phyloP scores from a whole-genome alignment of 768 basidiomycete genomes.

The Mycena capillaripes region DNA sequence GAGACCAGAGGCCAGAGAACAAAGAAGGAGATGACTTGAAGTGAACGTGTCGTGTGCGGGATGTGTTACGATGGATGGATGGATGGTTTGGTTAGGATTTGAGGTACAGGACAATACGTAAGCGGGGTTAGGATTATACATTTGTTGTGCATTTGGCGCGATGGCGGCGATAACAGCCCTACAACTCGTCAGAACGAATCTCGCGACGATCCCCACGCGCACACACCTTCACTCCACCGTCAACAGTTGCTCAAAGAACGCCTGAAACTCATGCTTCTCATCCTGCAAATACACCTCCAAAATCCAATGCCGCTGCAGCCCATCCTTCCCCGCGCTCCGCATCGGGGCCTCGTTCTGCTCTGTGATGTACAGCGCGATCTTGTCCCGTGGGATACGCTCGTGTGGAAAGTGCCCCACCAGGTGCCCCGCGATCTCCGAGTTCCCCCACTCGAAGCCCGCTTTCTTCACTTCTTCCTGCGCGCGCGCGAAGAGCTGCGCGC shows the following conservation, averaged over 20 bases:
- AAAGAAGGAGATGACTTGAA: too few species aligned
- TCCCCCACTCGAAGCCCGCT: constrained; percentile 20
- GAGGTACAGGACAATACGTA: neutral
- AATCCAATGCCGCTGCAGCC: constrained; percentile 20
- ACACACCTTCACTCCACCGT: constrained; percentile 11
- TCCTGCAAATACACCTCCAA: constrained; percentile 20
- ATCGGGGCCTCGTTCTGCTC: constrained; percentile 14
- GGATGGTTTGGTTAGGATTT: too few species aligned
- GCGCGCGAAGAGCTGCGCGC: constrained; percentile 11
- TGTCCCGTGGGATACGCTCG: constrained; percentile 22
- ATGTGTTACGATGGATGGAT: too few species aligned
- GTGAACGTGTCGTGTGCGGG: too few species aligned
- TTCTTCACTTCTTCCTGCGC: constrained; percentile 12
- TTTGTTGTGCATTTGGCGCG: constrained; percentile 9
- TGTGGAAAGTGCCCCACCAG: constrained; percentile 23
- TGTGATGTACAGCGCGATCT: constrained; percentile 17
- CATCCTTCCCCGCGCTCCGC: constrained; percentile 18
- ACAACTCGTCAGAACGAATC: constrained; percentile 4
- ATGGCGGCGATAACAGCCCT: constrained; percentile 7
- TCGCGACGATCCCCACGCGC: neutral
- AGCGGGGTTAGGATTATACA: constrained; percentile 7
- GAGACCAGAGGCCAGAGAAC: too few species aligned
- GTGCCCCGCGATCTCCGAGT: constrained; percentile 19
- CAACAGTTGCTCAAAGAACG: constrained; percentile 22
- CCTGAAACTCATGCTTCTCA: constrained; percentile 8